Evolutionary conservation across 2,329 filamentous ascomycete species (phyloP), one percentile per base, ranked within the genome.

Genomic region (Cordyceps fumosorosea): DNA sequence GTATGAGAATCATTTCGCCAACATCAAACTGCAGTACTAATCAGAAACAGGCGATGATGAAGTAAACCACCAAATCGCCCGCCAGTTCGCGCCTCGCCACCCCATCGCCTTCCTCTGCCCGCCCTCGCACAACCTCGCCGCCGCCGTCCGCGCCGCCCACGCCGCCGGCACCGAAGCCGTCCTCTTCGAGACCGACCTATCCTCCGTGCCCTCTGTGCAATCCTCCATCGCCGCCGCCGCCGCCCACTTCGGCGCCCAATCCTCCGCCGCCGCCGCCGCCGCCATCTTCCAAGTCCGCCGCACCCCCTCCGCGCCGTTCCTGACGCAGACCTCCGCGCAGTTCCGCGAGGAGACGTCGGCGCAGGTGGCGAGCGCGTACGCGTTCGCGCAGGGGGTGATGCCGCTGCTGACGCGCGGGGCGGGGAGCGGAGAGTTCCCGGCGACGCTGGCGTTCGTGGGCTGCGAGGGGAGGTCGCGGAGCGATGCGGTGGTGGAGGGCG

Each of bases 361-460:
- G 37, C 62, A 57, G 20, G 55, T 63, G 44, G 40, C 47, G 32
- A 34, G 50, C 32, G 62, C 56, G 2, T 63, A 63, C 34, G 62
- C 50, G 4, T 63, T 63, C 16, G 52, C 62, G 20, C 50, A 63
- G 50, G 47, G 26, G 3, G 44, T 44, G 16, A 29, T 63, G 26
- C 62, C 62, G 32, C 48, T 63, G 42, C 44, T 63, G 29, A 42
- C 40, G 0, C 22, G 22, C 51, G 34, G 18, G 8, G 45, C 11
- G 18, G 62, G 62, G n/a, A n/a, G 22, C 3, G 44, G 32, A 3
- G 42, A 52, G 18, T 48, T 47, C 11, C 62, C 62, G 6, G 40
- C 56, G 29, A 63, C 62, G 18, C 26, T 63, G 42, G 29, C 34
- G 12, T 63, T 51, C 26, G 40, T 58, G 14, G 56, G 62, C 3